Percentiles rank a stretch among this genome's conserved stretches.
Evolutionary conservation across 1,284 basidiomycete genomes (phyloP).

Genomic region (Cutaneotrichosporon arboriforme): DNA sequence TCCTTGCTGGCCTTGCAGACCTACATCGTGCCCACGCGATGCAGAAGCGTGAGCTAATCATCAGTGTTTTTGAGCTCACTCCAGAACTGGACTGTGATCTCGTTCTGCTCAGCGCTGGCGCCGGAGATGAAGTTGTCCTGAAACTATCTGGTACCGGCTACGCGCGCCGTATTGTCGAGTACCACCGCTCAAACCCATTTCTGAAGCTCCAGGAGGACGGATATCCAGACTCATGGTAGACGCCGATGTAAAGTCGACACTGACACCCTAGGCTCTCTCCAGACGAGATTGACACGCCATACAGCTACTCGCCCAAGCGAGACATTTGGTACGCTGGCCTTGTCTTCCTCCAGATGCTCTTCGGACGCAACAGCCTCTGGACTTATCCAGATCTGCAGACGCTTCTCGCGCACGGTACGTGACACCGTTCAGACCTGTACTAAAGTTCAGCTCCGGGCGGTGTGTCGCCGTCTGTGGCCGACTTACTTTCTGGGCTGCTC

Average conservation of each 20-base stretch:
- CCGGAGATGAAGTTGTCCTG: slow-evolving; percentile 23
- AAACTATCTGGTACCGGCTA: slow-evolving; percentile 44
- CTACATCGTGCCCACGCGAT: slow-evolving; percentile 34
- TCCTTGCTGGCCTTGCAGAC: slow-evolving; percentile 39
- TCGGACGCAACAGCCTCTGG: slow-evolving; percentile 33
- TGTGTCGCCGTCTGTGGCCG: slow-evolving; percentile 28
- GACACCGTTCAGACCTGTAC: background rate
- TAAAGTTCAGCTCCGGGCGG: slow-evolving; percentile 20
- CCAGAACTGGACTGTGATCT: slow-evolving; percentile 40
- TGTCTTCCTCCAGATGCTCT: slow-evolving; percentile 41
- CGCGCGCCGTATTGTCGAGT: slow-evolving; percentile 40
- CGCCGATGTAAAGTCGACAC: background rate
- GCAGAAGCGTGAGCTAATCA: slow-evolving; percentile 38
- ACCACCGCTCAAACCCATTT: slow-evolving; percentile 48
- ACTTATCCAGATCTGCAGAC: slow-evolving; percentile 35
- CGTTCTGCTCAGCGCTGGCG: slow-evolving; percentile 26
- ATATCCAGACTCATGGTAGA: slow-evolving; percentile 41
- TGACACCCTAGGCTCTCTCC: slow-evolving; percentile 33
- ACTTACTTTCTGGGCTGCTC: slow-evolving; percentile 36
- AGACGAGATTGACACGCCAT: slow-evolving; percentile 45
- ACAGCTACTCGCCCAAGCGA: slow-evolving; percentile 39
- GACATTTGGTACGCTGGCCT: slow-evolving; percentile 48
- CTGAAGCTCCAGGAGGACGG: slow-evolving; percentile 27
- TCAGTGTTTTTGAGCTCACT: background rate
- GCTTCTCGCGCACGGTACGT: slow-evolving; percentile 38